A percentile compares a stretch with the other conserved stretches of the same genome.
Evolutionary conservation across 257 asterid genomes (phyloP).

Genomic region (Buddleja alternifolia): DNA sequence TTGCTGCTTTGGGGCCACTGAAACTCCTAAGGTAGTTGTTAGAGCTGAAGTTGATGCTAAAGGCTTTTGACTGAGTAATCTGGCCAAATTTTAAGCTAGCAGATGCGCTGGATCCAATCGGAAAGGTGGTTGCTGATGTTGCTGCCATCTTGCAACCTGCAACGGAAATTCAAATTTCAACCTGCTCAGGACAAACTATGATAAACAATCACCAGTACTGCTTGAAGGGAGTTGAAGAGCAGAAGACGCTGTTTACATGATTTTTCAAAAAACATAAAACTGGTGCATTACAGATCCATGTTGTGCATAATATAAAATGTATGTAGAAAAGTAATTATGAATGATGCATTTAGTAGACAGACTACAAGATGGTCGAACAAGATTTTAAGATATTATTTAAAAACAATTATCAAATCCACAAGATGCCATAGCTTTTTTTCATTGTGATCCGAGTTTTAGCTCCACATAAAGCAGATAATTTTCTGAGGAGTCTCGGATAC

Average conservation of each 20-base stretch:
- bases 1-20: constrained; percentile 57
- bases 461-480: not conserved
- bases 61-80: constrained; percentile 47
- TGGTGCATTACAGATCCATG: not conserved
- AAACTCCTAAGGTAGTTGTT: constrained; percentile 44
- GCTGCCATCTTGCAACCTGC: constrained; percentile 76
- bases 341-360: not conserved
- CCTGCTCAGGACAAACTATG: not conserved
- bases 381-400: not conserved
- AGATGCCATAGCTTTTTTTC: not conserved
- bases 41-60: constrained; percentile 48
- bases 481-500: not conserved
- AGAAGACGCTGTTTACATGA: not conserved
- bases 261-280: not conserved
- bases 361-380: not conserved
- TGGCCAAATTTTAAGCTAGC: constrained; percentile 44
- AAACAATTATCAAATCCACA: not conserved
- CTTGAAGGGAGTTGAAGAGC: not conserved
- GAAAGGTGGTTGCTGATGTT: constrained; percentile 58
- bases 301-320: no score
- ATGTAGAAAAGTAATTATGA: no score
- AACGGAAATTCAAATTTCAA: constrained; percentile 2
- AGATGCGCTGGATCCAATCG: constrained; percentile 55
- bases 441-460: not conserved
- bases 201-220: not conserved